Evolutionary conservation across 1,284 basidiomycete genomes (phyloP), one percentile per base, ranked within the genome.

Genomic region (Cutaneotrichosporon sp.): DNA sequence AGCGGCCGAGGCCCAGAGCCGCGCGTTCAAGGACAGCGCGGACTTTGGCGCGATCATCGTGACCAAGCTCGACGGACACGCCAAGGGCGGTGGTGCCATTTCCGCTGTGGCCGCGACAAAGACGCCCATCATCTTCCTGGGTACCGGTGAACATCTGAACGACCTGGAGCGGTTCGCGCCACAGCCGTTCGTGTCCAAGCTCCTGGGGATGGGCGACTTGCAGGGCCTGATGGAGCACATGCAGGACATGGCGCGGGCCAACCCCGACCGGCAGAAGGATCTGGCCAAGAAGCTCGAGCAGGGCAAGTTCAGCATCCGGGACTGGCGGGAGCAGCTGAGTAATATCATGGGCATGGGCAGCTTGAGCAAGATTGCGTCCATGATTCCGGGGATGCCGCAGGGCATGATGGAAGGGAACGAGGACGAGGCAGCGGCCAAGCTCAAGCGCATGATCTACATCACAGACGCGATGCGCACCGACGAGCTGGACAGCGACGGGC

Each of bases 281-380:
- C 90, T 98, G 84, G 89, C 90, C 22, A 96, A 97, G 82, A 97
- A 97, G 77, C 82, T 98, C 25, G 90, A 94, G 65, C 89, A 97
- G 76, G 96, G 96, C 41, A 92, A 93, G 67, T 85, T 98, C 55
- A 91, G 88, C 64, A 92, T 98, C 60, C 84, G 93, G 39, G 96
- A 98, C 73, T 96, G 96, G 90, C 81, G 90, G 70, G 96, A 98
- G 75, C 94, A 99, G 75, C 87, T 99, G 53, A 85, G 86, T 58
- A 97, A 91, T 67, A 87, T 99, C 61, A 97, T 97, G 92, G 90
- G 88, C 69, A 97, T 99, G 96, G 94, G 94, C 22, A 93, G 94
- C 5, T 83, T 99, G 52, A 91, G 88, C 66, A 98, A 98, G 78
- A 92, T 99, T 64, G 93, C 94, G 14, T 92, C 90, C 19, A 98